These are phyloP conservation scores for Fusarium sp. DNA, from an alignment of 2,329 filamentous ascomycete genomes.

Conservation along the genomic window DNA sequence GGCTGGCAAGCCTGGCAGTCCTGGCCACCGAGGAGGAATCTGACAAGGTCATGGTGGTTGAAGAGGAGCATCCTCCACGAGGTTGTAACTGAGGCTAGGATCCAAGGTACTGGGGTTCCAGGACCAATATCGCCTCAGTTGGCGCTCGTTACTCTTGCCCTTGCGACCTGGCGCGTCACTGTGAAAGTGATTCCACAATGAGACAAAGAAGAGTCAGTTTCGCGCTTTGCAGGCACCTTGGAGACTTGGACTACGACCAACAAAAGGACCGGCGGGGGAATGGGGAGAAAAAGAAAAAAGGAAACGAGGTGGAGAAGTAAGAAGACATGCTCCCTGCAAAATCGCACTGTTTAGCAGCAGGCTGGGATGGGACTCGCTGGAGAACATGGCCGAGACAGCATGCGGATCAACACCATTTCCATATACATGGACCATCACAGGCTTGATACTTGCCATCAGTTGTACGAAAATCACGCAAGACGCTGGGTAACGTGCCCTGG, in stretches of 20 bases:
- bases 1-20: neutral
- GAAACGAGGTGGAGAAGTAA: neutral
- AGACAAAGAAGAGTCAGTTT: neutral
- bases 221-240: neutral
- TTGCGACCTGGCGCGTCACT: slow-evolving; percentile 73
- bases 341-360: slow-evolving; percentile 68
- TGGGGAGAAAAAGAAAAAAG: neutral
- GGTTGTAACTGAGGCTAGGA: neutral
- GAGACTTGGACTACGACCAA: too few species aligned
- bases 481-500: slow-evolving; percentile 67
- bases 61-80: slow-evolving; percentile 3
- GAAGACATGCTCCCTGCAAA: neutral
- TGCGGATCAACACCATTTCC: slow-evolving; percentile 79
- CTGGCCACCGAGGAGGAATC: slow-evolving; percentile 7
- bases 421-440: slow-evolving; percentile 64
- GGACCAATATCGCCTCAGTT: slow-evolving; percentile 28
- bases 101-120: neutral
- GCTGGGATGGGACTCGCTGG: slow-evolving; percentile 48
- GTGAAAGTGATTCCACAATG: slow-evolving; percentile 54
- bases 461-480: slow-evolving; percentile 71
- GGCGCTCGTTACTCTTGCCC: slow-evolving; percentile 63
- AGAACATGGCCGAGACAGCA: slow-evolving; percentile 73
- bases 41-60: slow-evolving; percentile 16
- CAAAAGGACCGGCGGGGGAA: neutral
- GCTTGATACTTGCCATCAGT: slow-evolving; percentile 51